Base-by-base conservation (phyloP, 495 filamentous ascomycete species). In the Penicillium dipodomyicola region DNA sequence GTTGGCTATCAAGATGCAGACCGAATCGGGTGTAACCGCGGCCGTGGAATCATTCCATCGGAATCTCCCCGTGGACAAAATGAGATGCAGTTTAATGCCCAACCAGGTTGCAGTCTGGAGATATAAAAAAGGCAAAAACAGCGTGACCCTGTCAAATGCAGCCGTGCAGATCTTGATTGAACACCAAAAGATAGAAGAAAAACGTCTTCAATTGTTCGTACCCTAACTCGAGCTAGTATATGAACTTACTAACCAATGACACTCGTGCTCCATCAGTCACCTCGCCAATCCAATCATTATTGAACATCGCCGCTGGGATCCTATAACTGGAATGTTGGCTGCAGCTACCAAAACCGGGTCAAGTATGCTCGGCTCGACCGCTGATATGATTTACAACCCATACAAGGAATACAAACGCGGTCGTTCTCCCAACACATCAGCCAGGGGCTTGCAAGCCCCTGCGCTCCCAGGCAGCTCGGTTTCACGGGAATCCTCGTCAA, bases 11-110 rank as follows among this genome's bases (percentile, higher is more conserved):
- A 71, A 76, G 51, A 91, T 92, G 59, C 83, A 79, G 27, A 62
- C 68, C 8, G 90, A 95, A 61, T 80, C 89, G 55, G 91, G 91
- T 0, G 89, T 89, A 0, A 69, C 79, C 49, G 90, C 90, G 46
- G 89, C 89, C 0, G 89, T 91, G 5, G 71, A 76, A 37, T 80
- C 83, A 0, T 94, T 95, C 62, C 88, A 92, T 61, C 77, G 77
- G 11, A 78, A 81, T 39, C 68, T 96, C 11, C 79, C 79, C 0
- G 58, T 88, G n/a, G 63, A 82, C 37, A 82, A 78, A 17, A 89
- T 94, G 82, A 76, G 87, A 9, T 96, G 91, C 65, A 81, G 78
- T 1, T 76, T 96, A 10, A 65, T 93, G 2, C 72, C 80, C 7
- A 82, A 87, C n/a, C 78, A 77, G 12, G 80, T 85, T 5, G 91